A percentile compares a stretch with the other conserved stretches of the same genome.
Conservation (phyloP, 495 filamentous ascomycete species). For the Xylaria venustula region DNA sequence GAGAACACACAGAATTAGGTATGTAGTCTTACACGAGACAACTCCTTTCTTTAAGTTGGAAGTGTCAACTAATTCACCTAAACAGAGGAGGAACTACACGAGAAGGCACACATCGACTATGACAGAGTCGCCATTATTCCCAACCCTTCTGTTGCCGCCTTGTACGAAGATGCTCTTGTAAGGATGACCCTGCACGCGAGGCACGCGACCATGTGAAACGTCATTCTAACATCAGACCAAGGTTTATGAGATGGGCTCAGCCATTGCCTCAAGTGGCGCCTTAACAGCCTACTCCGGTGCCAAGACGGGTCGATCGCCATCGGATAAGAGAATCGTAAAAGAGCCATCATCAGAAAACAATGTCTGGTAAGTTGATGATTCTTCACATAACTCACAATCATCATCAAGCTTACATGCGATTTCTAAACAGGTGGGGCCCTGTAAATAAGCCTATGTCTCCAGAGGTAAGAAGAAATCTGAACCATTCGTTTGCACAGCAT, state of each 20-base stretch:
- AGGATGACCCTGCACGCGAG: slow-evolving; percentile 5
- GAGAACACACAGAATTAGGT: slow-evolving; percentile 88
- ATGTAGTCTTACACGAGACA: slow-evolving; percentile 14
- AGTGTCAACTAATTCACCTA: slow-evolving; percentile 20
- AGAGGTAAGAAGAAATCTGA: slow-evolving; percentile 67
- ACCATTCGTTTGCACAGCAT: not conserved
- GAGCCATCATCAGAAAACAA: slow-evolving; percentile 86
- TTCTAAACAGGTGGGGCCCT: slow-evolving; percentile 58
- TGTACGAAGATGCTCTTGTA: slow-evolving; percentile 97
- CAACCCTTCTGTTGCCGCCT: slow-evolving; percentile 84
- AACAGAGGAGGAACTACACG: slow-evolving; percentile 91
- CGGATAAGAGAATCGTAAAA: slow-evolving; percentile 95
- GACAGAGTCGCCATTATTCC: slow-evolving; percentile 95
- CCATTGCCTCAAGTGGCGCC: slow-evolving; percentile 92
- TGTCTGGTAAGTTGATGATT: slow-evolving; percentile 90
- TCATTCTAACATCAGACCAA: slow-evolving; percentile 19
- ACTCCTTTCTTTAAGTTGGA: not conserved
- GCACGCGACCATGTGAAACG: slow-evolving; percentile 16
- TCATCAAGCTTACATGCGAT: slow-evolving; percentile 7
- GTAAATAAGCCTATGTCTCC: slow-evolving; percentile 99
- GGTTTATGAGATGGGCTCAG: slow-evolving; percentile 94
- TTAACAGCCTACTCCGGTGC: slow-evolving; percentile 96
- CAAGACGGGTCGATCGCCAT: slow-evolving; percentile 95
- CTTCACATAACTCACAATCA: not conserved
- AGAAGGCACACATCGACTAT: slow-evolving; percentile 99